Base-by-base conservation (phyloP, 1,284 basidiomycete species). In the Apiotrichum sp. region DNA sequence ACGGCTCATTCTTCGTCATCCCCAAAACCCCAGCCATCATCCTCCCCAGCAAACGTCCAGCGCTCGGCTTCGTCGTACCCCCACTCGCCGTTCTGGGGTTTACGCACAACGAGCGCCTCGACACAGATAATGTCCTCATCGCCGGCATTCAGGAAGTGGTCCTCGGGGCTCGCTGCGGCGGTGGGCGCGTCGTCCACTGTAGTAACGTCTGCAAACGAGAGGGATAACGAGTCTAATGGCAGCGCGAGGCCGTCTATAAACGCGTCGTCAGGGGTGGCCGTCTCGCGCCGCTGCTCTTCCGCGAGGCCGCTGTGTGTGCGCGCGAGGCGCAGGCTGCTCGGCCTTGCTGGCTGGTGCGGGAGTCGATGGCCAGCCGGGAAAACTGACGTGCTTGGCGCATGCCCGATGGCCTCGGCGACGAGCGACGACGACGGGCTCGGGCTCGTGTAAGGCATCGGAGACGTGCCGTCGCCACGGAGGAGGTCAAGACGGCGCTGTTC, bases 31-130 rank as follows among this genome's bases (percentile, higher is more conserved):
- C 62, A 63, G 61, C 62, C 64, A 16, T 61, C 63, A 8, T 65
- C 63, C 32, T 64, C 62, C 3, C 58, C 63, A 34, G 47, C 55
- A 39, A 54, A 56, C 49, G 43, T 62, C 52, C 59, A 63, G 48
- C 43, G 50, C 9, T 63, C 63, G 41, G 67, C 64, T 22, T 22
- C 22, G 31, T 55, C 49, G 22, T 29, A 39, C 13, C 47, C 47
- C 49, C 49, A 50, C 47, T 68, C 66, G 38, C 55, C 52, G 52
- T 65, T 58, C 45, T 66, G 62, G 14, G 61, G 53, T 53, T 77
- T 77, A 11, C 73, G 58, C 41, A 77, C 71, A 8, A 77, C 72
- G 6, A 77, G 55, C 14, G 72, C 75, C 57, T 77, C 75, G 16
- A 77, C 75, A 58, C 75, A 77, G 39, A 75, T 71, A 44, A 67